Evolutionary conservation across 1,139 yeast genomes (phyloP).

Genomic region (Diutina mesorugosa): DNA sequence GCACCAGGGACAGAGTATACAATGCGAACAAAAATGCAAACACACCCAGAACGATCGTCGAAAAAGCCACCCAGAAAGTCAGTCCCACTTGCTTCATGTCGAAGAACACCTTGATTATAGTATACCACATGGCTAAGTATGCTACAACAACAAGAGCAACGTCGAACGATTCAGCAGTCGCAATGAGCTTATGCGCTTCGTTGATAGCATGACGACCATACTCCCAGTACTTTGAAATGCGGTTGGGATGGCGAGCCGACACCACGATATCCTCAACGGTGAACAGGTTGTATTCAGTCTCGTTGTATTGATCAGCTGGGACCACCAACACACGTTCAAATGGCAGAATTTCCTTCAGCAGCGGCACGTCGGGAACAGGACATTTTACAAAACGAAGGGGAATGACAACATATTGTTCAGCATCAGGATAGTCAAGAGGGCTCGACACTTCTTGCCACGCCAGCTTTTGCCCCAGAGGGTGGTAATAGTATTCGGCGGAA

Average conservation of each 20-base stretch:
- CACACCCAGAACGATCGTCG: constrained; percentile 69
- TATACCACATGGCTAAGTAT: constrained; percentile 83
- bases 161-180: neutral
- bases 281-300: neutral
- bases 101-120: constrained; percentile 61
- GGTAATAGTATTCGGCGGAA: constrained; percentile 21
- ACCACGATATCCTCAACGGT: neutral
- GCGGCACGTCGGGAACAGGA: neutral
- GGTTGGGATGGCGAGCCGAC: constrained; percentile 1
- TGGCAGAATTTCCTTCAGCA: neutral
- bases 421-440: constrained; percentile 19
- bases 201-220: neutral
- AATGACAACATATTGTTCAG: constrained; percentile 16
- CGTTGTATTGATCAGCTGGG: neutral
- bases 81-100: constrained; percentile 81
- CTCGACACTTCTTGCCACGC: constrained; percentile 29
- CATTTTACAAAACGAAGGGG: constrained; percentile 1
- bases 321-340: neutral
- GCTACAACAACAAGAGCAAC: constrained; percentile 24
- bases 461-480: constrained; percentile 16
- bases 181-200: neutral
- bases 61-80: constrained; percentile 77
- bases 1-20: constrained; percentile 45
- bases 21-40: constrained; percentile 83
- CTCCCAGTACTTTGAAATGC: constrained; percentile 1